Conservation (phyloP, 1,139 yeast genomes). For the Protomyces gravidus region DNA sequence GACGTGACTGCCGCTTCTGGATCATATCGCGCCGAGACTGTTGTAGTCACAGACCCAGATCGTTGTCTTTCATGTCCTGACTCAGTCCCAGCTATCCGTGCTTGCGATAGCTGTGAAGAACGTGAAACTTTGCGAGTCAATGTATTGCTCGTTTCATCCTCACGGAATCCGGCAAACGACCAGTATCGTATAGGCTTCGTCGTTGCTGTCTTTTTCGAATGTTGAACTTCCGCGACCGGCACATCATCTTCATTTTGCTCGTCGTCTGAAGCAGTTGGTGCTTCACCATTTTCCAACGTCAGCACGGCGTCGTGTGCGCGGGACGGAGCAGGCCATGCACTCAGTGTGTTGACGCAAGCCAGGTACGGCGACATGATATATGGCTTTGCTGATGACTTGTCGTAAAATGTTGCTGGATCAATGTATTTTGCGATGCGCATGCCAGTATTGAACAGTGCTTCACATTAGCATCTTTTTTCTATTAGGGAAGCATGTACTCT, state of each 20-base stretch:
- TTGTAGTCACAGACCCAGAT: background rate
- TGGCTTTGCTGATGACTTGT: conserved; percentile 23
- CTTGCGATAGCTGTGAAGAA: background rate
- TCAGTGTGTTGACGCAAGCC: conserved; percentile 31
- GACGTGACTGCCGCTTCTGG: background rate
- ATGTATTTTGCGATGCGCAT: conserved; percentile 31
- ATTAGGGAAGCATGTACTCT: conserved; percentile 4
- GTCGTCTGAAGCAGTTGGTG: conserved; percentile 17
- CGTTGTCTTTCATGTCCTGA: background rate
- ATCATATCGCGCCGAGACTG: background rate
- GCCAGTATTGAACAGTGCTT: conserved; percentile 30
- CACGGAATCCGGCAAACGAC: conserved; percentile 30
- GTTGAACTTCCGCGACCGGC: conserved; percentile 16
- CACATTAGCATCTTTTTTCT: background rate
- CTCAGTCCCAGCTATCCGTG: background rate
- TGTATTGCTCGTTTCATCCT: conserved; percentile 14
- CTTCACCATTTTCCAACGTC: conserved; percentile 20
- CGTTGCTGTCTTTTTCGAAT: background rate
- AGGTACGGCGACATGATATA: conserved; percentile 32
- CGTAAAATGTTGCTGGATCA: conserved; percentile 31
- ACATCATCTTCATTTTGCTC: conserved; percentile 20
- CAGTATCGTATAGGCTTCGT: conserved; percentile 27
- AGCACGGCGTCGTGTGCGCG: conserved; percentile 29
- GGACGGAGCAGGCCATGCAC: conserved; percentile 32
- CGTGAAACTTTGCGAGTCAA: conserved; percentile 10